Evolutionary conservation across 306 rosid species (phyloP).

Genomic region (Corylus americana): DNA sequence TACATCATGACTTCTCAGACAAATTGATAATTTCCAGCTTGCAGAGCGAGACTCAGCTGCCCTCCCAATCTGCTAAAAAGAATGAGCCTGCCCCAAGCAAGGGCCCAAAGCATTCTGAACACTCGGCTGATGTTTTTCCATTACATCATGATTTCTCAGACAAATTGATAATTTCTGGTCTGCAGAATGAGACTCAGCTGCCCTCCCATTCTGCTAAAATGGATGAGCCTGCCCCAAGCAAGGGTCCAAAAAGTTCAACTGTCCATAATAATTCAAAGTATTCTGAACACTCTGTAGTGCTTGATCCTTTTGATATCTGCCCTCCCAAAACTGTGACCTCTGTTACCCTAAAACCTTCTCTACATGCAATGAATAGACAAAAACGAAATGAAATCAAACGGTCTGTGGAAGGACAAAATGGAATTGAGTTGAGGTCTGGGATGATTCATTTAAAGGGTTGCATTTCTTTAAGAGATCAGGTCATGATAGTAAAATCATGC

Average conservation of each 20-base stretch:
- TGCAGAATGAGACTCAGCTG: not conserved
- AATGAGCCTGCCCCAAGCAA: not conserved
- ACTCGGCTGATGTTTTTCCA: not conserved
- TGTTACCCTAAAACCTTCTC: conserved; percentile 35
- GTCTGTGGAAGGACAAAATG: conserved; percentile 13
- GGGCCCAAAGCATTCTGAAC: conserved; percentile 17
- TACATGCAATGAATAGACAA: conserved; percentile 48
- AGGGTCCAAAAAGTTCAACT: not conserved
- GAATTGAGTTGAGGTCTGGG: conserved; percentile 40
- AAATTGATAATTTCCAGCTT: not conserved
- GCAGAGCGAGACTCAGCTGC: not conserved
- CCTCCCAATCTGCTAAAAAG: not conserved
- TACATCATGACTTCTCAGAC: not conserved
- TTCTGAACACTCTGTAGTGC: conserved; percentile 5
- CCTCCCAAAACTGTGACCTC: conserved; percentile 11
- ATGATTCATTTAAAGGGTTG: conserved; percentile 58
- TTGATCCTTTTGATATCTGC: conserved; percentile 55
- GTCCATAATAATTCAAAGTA: conserved; percentile 11
- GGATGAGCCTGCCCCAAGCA: not conserved
- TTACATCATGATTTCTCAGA: not conserved
- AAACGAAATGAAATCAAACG: conserved; percentile 38
- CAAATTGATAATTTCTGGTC: not conserved
- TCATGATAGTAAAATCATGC: conserved; percentile 53
- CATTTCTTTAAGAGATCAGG: conserved; percentile 53
- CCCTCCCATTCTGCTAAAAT: not conserved